A percentile compares a stretch with the other conserved stretches of the same genome.
Evolutionary conservation across 2,329 filamentous ascomycete genomes (phyloP).

Genomic region (Apiospora rasikravindrae): DNA sequence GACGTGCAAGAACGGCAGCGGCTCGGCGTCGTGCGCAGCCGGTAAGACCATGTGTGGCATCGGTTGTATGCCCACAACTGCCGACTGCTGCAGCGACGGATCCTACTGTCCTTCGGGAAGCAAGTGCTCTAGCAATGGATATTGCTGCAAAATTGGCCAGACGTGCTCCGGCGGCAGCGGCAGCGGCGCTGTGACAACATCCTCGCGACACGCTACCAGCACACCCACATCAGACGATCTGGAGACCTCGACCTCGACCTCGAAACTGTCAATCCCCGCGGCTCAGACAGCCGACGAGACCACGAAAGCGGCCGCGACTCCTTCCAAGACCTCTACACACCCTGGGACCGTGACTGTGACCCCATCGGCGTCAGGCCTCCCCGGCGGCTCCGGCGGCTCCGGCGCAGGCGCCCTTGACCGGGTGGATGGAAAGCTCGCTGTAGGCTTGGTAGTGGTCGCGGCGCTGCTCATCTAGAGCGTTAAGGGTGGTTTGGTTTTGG

Average conservation of each 20-base stretch:
- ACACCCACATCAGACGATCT: not conserved
- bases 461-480: not conserved
- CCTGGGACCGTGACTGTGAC: slow-evolving; percentile 7
- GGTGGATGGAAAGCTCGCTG: slow-evolving; percentile 5
- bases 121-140: slow-evolving; percentile 28
- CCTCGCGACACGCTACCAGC: not conserved
- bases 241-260: not conserved
- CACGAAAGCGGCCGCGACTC: not conserved
- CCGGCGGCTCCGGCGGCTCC: not conserved
- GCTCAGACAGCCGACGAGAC: not conserved
- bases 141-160: slow-evolving; percentile 25
- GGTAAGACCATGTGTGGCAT: slow-evolving; percentile 28
- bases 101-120: slow-evolving; percentile 34
- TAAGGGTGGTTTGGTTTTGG: not conserved
- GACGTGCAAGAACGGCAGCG: slow-evolving; percentile 25
- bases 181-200: not conserved
- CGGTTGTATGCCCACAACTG: slow-evolving; percentile 31
- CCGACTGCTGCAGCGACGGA: slow-evolving; percentile 31
- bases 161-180: slow-evolving; percentile 26
- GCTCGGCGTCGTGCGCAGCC: slow-evolving; percentile 25
- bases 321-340: not conserved
- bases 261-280: not conserved
- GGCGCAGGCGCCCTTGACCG: not conserved
- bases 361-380: not conserved
- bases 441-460: not conserved